Conservation (phyloP, 1,284 basidiomycete species). For the Naganishia liquefaciens region DNA sequence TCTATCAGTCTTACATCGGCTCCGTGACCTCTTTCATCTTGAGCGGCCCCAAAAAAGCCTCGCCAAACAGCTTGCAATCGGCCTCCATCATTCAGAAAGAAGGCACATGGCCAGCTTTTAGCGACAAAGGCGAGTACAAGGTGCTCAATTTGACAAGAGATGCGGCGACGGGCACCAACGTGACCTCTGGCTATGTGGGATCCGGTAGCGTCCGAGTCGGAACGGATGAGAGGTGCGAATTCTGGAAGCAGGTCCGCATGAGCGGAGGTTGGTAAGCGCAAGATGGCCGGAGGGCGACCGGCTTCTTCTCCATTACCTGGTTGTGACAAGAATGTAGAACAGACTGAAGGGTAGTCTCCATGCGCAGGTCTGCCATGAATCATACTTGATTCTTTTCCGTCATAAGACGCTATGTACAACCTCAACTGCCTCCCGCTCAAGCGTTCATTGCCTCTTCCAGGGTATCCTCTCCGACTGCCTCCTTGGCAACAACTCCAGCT, state of each 20-base stretch:
- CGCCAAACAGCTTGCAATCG: constrained; percentile 23
- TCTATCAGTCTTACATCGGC: constrained; percentile 35
- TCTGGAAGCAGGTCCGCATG: constrained; percentile 35
- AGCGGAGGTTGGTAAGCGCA: constrained; percentile 27
- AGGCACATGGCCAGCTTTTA: constrained; percentile 29
- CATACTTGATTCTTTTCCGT: no score
- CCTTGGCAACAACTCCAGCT: constrained; percentile 33
- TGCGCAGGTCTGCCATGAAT: no score
- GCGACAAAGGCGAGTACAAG: constrained; percentile 29
- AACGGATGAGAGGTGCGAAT: constrained; percentile 31
- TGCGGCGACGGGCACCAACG: constrained; percentile 23
- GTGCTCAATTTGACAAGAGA: constrained; percentile 33
- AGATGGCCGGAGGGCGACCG: no score
- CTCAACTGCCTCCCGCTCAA: not conserved
- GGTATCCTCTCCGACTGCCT: constrained; percentile 40
- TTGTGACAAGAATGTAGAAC: no score
- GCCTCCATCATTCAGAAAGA: constrained; percentile 16
- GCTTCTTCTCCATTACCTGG: no score
- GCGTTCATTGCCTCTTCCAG: constrained; percentile 29
- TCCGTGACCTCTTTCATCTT: constrained; percentile 33
- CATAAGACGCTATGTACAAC: constrained; percentile 3
- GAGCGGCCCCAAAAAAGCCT: constrained; percentile 5
- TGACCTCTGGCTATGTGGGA: constrained; percentile 32
- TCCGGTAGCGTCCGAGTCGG: constrained; percentile 29
- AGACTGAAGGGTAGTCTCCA: no score